These are phyloP conservation scores for Penicillium cosmopolitanum DNA, from an alignment of 495 filamentous ascomycete species.

Conservation along the genomic window DNA sequence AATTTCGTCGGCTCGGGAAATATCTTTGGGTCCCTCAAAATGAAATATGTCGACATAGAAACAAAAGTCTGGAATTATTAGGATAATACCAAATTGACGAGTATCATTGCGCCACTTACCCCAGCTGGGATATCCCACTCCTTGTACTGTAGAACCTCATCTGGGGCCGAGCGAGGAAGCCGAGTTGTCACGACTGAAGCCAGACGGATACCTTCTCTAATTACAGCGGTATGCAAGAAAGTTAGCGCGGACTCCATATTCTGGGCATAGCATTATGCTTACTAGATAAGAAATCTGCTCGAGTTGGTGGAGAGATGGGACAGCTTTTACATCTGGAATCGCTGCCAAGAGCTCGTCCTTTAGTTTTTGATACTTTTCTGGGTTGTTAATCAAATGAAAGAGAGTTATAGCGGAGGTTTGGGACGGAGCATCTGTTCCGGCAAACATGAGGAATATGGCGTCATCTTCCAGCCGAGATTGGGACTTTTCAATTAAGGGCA, in stretches of 20 bases:
- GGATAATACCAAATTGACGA: not conserved
- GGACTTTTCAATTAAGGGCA: slow-evolving; percentile 34
- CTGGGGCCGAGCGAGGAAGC: slow-evolving; percentile 44
- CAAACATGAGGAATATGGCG: slow-evolving; percentile 38
- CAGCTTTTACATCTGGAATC: slow-evolving; percentile 12
- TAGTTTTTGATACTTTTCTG: slow-evolving; percentile 21
- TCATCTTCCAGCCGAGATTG: slow-evolving; percentile 39
- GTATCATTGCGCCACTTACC: slow-evolving; percentile 11
- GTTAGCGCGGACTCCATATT: not conserved
- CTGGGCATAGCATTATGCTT: not conserved
- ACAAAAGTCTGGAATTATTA: slow-evolving; percentile 18
- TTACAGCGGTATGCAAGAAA: slow-evolving; percentile 46
- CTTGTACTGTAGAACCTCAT: slow-evolving; percentile 24
- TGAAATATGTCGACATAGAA: slow-evolving; percentile 32
- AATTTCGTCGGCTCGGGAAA: slow-evolving; percentile 46
- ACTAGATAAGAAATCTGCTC: slow-evolving; percentile 44
- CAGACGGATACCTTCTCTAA: slow-evolving; percentile 59
- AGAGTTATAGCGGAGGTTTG: slow-evolving; percentile 29
- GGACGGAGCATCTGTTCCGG: slow-evolving; percentile 35
- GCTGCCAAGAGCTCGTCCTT: slow-evolving; percentile 29
- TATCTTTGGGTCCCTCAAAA: slow-evolving; percentile 42
- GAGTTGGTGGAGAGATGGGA: slow-evolving; percentile 21
- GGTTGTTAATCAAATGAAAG: slow-evolving; percentile 32
- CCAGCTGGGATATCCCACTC: slow-evolving; percentile 31
- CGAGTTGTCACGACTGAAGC: slow-evolving; percentile 43